Conservation (phyloP, 495 filamentous ascomycete genomes). For the Aeminium ludgeri region DNA sequence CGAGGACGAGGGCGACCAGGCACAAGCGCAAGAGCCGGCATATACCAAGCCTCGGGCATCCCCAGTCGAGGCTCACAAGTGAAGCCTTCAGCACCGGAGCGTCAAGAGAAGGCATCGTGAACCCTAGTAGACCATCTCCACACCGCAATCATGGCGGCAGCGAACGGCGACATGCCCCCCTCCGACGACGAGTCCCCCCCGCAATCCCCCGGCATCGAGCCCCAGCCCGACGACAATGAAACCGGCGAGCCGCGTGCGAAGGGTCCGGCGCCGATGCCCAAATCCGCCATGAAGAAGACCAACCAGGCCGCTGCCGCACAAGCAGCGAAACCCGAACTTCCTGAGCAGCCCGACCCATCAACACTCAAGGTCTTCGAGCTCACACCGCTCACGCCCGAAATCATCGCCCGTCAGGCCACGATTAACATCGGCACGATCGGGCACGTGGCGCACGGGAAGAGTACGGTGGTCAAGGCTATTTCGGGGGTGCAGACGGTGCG, state of each 20-base stretch:
- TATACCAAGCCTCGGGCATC: no score
- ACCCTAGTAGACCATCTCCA: no score
- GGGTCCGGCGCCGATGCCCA: conserved; percentile 30
- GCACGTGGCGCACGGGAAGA: conserved; percentile 96
- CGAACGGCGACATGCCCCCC: conserved; percentile 39
- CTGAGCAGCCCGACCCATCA: conserved; percentile 66
- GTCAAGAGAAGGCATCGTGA: no score
- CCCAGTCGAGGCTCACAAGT: no score
- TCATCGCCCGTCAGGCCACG: conserved; percentile 91
- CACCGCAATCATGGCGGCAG: conserved; percentile 41
- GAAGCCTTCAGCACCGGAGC: no score
- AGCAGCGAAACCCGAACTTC: conserved; percentile 49
- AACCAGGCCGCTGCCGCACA: conserved; percentile 33
- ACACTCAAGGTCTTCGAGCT: conserved; percentile 63
- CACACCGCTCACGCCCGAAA: conserved; percentile 79
- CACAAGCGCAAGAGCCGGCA: no score
- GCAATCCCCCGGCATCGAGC: conserved; percentile 38
- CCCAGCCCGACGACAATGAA: conserved; percentile 19
- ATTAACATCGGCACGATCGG: conserved; percentile 99
- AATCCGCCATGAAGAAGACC: conserved; percentile 51
- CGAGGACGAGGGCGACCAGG: no score
- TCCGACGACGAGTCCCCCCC: conserved; percentile 39
- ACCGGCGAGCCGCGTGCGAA: conserved; percentile 20
- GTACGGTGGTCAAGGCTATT: conserved; percentile 96
- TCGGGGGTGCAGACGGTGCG: conserved; percentile 96